A percentile compares a stretch with the other conserved stretches of the same genome.
These are phyloP conservation scores for Coemansia javaensis DNA, from an alignment of 192 early-diverging fungal species.

Conservation along the genomic window DNA sequence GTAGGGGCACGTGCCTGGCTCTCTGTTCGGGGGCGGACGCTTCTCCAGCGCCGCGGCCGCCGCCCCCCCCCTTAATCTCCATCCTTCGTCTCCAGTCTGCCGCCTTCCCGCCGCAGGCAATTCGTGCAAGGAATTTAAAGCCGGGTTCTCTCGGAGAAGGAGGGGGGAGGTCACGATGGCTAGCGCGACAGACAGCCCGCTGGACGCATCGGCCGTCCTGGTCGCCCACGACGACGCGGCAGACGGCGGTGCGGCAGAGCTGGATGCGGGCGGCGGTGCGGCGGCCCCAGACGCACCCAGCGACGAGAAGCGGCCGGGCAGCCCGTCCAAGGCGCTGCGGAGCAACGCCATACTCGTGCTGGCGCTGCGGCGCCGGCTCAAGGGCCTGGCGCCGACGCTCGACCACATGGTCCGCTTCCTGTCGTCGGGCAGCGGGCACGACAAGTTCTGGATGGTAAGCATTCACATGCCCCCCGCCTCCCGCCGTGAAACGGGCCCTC, in stretches of 20 bases:
- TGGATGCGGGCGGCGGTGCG: no score
- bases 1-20: no score
- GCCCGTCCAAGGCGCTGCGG: conserved; percentile 7
- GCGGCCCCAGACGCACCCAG: not conserved
- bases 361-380: conserved; percentile 43
- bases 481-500: no score
- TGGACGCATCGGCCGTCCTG: conserved; percentile 32
- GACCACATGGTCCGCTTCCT: conserved; percentile 58
- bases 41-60: no score
- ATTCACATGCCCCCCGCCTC: conserved; percentile 11
- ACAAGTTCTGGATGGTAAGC: conserved; percentile 66
- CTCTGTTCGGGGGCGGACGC: no score
- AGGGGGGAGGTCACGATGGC: no score
- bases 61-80: no score
- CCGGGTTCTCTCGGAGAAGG: not conserved
- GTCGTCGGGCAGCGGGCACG: conserved; percentile 57
- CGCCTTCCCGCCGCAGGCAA: no score
- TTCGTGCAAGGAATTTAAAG: not conserved
- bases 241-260: not conserved
- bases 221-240: conserved; percentile 10
- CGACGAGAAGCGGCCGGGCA: conserved; percentile 2
- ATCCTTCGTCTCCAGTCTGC: no score
- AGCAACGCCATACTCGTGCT: conserved; percentile 38
- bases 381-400: conserved; percentile 58
- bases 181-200: conserved; percentile 16